Conservation (phyloP, 83 land plant species). For the Isoetes engelmannii region DNA sequence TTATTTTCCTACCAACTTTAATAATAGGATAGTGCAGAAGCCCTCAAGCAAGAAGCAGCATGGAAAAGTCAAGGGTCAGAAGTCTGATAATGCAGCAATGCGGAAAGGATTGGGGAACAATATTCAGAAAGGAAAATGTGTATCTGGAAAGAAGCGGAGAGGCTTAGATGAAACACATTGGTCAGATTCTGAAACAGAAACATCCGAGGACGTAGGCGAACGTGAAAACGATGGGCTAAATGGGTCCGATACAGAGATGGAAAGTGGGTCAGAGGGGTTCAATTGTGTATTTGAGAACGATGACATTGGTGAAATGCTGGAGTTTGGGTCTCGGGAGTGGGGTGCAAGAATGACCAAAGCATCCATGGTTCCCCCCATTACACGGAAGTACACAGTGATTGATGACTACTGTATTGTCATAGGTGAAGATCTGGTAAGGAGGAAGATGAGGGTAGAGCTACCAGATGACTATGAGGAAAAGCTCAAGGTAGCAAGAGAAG, state of each 20-base stretch:
- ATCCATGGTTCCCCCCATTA: conserved; percentile 87
- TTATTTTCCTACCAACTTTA: conserved; percentile 24
- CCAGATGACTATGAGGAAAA: conserved; percentile 87
- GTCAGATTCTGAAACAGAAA: conserved; percentile 56
- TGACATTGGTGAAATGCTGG: not conserved
- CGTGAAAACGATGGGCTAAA: conserved; percentile 25
- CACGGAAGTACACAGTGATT: conserved; percentile 91
- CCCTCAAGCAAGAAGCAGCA: not conserved
- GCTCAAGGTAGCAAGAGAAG: conserved; percentile 53
- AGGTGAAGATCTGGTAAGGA: conserved; percentile 67
- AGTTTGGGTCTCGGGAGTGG: conserved; percentile 58
- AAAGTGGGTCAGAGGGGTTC: conserved; percentile 47
- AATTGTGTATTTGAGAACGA: conserved; percentile 8
- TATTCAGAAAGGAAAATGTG: not conserved
- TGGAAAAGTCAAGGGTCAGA: not conserved
- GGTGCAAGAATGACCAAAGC: conserved; percentile 98
- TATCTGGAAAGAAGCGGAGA: conserved; percentile 35
- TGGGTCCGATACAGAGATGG: conserved; percentile 46
- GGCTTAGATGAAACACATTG: conserved; percentile 15
- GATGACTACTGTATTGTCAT: conserved; percentile 83
- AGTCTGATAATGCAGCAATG: not conserved
- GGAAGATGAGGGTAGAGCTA: conserved; percentile 68
- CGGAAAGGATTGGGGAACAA: not conserved
- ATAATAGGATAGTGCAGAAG: conserved; percentile 35
- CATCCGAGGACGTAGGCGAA: conserved; percentile 45